phyloP scores from a whole-genome alignment of 2,329 filamentous ascomycete genomes.

The Phaeosphaeriaceae sp. region DNA sequence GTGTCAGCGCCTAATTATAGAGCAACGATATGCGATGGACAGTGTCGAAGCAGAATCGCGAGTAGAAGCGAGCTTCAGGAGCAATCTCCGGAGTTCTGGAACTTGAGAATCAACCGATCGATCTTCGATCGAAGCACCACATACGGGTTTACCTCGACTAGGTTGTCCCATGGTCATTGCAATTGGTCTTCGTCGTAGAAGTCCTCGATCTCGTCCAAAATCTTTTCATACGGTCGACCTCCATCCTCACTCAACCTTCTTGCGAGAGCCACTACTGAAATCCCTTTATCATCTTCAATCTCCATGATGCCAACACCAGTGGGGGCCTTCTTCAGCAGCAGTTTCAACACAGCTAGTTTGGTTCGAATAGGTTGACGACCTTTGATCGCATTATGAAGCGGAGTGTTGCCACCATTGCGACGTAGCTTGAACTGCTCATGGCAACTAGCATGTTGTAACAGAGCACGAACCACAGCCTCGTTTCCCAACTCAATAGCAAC shows the following conservation, averaged over 20 bases:
- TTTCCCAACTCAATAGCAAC: conserved; percentile 1
- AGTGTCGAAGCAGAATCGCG: neutral
- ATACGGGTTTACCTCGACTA: neutral
- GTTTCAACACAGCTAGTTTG: conserved; percentile 1
- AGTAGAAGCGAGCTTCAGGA: neutral
- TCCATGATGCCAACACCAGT: neutral
- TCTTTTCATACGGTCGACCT: neutral
- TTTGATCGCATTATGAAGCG: conserved; percentile 3
- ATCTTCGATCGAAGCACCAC: neutral
- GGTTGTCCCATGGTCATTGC: neutral
- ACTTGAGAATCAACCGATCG: neutral
- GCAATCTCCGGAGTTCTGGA: neutral
- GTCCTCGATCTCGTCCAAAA: conserved; percentile 3
- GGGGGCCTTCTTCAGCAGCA: neutral
- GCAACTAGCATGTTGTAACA: neutral
- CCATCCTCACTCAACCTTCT: neutral
- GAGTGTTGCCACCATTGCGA: neutral
- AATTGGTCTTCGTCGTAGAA: neutral
- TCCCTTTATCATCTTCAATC: neutral
- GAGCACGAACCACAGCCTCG: neutral
- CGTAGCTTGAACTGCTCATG: conserved; percentile 1
- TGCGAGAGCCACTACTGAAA: neutral
- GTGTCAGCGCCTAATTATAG: neutral
- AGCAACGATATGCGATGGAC: neutral
- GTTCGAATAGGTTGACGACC: neutral